phyloP scores from a whole-genome alignment of 1,139 yeast genomes.

The Yamadazyma blattariae region DNA sequence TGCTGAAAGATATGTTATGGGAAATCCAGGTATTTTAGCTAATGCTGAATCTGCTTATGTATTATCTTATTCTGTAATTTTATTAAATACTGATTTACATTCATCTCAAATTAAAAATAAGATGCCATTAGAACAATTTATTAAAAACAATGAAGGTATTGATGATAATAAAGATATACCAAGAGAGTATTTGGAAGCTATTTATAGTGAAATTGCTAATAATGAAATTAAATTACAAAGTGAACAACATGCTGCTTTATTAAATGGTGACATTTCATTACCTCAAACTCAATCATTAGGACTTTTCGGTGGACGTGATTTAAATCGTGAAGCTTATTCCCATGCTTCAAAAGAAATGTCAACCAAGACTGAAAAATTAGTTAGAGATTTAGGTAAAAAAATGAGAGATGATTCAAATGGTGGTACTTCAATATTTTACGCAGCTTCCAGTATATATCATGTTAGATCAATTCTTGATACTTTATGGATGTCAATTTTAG shows the following conservation, averaged over 20 bases:
- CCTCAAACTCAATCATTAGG: constrained; percentile 47
- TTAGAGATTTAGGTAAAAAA: constrained; percentile 62
- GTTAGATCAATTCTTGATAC: constrained; percentile 92
- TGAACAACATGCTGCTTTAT: constrained; percentile 90
- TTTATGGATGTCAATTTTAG: constrained; percentile 94
- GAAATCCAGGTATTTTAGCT: constrained; percentile 81
- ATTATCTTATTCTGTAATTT: constrained; percentile 85
- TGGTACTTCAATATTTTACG: constrained; percentile 29
- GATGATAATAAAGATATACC: constrained; percentile 89
- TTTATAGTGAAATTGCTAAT: constrained; percentile 72
- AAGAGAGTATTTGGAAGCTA: constrained; percentile 60
- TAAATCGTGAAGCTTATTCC: constrained; percentile 80
- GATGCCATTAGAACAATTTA: constrained; percentile 86
- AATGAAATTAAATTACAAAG: constrained; percentile 89
- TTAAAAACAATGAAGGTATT: constrained; percentile 86
- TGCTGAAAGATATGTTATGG: constrained; percentile 87
- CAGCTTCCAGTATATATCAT: constrained; percentile 80
- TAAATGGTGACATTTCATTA: constrained; percentile 58
- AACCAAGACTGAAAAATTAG: constrained; percentile 80
- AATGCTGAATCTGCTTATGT: constrained; percentile 95
- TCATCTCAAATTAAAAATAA: constrained; percentile 80
- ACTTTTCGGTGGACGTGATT: constrained; percentile 73
- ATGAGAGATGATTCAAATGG: constrained; percentile 31
- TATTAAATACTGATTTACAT: constrained; percentile 93
- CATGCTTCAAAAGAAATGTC: constrained; percentile 93